Evolutionary conservation across 2,329 filamentous ascomycete species (phyloP), one percentile per base, ranked within the genome.

Genomic region (Fusarium neocosmosporiellum): DNA sequence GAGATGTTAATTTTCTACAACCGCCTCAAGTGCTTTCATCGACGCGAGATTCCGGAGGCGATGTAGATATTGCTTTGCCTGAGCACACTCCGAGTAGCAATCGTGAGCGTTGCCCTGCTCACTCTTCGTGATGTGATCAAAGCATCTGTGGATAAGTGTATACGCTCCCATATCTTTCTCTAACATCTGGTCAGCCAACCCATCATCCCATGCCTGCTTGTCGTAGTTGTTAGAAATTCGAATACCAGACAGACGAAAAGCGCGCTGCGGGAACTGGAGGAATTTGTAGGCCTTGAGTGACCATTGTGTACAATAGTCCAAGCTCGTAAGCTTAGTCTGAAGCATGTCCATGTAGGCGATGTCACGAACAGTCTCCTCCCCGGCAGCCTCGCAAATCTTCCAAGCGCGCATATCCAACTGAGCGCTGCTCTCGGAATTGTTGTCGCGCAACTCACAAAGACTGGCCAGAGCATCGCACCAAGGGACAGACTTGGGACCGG

Each of bases 341-440:
- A 22, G 41, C n/a, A 10, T 10, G 10, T 24, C 20, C 18, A 46
- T 22, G 22, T 46, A 46, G 2, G n/a, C 1, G 4, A 46, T 46
- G 20, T 46, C 41, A 7, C 13, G 1, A 2, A 22, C 7, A 2
- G 20, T 14, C 2, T 46, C 22, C 2, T 14, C 2, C 4, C 14
- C 2, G 6, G 41, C 46, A 0, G 9, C 27, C 11, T 31, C 1
- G 18, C 24, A 29, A 1, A 33, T 14, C 0, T 53, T 2, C 48
- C 50, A 54, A 22, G 10, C 50, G n/a, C 11, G 5, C 0, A 16
- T 16, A 20, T 54, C 29, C 18, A 29, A 4, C 9, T 22, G 27
- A 7, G 5, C 10, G 0, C 1, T 9, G 14, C 18, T 1, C 18
- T 22, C 10, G 4, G 5, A 2, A 3, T 20, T 4, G 8, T 5